phyloP scores from a whole-genome alignment of 129 eudicot genomes.

The Rutidosis leptorrhynchoides region DNA sequence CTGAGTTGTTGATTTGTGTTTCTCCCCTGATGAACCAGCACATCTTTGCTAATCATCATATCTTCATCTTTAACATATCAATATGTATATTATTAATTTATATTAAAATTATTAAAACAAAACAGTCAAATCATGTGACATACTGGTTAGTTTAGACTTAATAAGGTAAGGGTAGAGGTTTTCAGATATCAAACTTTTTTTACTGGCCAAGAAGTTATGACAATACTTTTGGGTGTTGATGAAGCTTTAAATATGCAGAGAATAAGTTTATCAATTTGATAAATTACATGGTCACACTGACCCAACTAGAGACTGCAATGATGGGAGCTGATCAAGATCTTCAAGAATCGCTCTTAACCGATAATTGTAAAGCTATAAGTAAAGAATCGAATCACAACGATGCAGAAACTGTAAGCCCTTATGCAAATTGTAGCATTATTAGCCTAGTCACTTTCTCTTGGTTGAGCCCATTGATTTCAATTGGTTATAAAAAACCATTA shows the following conservation, averaged over 20 bases:
- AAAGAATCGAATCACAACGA: constrained; percentile 28
- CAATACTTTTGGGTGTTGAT: too few species aligned
- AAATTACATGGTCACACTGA: constrained; percentile 1
- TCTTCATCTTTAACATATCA: background rate
- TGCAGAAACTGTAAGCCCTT: constrained; percentile 49
- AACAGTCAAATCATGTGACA: background rate
- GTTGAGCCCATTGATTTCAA: constrained; percentile 60
- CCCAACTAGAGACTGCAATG: constrained; percentile 38
- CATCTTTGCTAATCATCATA: background rate
- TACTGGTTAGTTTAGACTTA: background rate
- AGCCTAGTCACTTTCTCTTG: constrained; percentile 76
- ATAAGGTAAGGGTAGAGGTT: background rate
- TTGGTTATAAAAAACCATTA: constrained; percentile 61
- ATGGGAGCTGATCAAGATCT: constrained; percentile 49
- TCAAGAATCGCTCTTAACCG: constrained; percentile 50
- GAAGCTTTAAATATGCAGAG: background rate
- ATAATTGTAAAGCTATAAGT: background rate
- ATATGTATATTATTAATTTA: background rate
- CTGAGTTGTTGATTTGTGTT: too few species aligned
- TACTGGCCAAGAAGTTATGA: background rate
- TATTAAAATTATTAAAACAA: too few species aligned
- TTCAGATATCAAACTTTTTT: background rate
- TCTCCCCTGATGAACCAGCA: too few species aligned
- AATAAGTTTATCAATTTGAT: background rate
- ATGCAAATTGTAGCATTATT: constrained; percentile 44